phyloP scores from a whole-genome alignment of 768 basidiomycete species.

The button mushroom (Agaricus bisporus) region DNA sequence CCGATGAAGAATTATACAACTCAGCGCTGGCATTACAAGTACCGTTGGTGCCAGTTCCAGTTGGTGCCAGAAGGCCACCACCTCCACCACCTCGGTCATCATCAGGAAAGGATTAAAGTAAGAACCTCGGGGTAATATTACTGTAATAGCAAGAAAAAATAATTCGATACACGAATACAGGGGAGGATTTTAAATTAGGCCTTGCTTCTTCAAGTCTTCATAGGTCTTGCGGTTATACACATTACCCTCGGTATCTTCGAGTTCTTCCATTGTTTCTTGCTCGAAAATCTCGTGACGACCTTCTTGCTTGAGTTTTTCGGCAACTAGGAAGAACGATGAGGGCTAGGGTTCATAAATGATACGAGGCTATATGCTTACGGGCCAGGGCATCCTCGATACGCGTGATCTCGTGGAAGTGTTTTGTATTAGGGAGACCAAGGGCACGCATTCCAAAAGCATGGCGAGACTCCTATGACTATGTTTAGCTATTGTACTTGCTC shows the following conservation, averaged over 20 bases:
- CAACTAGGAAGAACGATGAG: conserved; percentile 47
- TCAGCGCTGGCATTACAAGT: conserved; percentile 66
- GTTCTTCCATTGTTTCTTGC: conserved; percentile 94
- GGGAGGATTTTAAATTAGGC: conserved; percentile 54
- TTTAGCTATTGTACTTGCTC: conserved; percentile 12
- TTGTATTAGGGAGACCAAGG: conserved; percentile 93
- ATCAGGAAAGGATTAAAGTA: conserved; percentile 11
- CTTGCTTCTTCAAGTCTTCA: conserved; percentile 94
- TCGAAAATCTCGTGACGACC: conserved; percentile 92
- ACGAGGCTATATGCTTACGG: conserved; percentile 48
- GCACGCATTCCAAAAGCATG: conserved; percentile 99
- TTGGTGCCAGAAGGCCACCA: conserved; percentile 2
- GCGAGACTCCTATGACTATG: conserved; percentile 67
- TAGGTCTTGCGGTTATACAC: conserved; percentile 99
- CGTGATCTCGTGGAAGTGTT: conserved; percentile 99
- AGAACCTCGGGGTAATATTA: conserved; percentile 1
- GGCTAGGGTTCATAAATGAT: background rate
- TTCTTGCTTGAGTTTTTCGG: conserved; percentile 95
- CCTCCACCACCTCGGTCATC: conserved; percentile 29
- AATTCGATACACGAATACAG: conserved; percentile 10
- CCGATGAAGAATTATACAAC: conserved; percentile 79
- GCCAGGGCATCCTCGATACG: conserved; percentile 94
- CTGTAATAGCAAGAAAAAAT: background rate
- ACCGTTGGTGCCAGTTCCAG: conserved; percentile 57
- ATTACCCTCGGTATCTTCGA: conserved; percentile 98